phyloP scores from a whole-genome alignment of 257 asterid species.

The Penstemon eatonii region DNA sequence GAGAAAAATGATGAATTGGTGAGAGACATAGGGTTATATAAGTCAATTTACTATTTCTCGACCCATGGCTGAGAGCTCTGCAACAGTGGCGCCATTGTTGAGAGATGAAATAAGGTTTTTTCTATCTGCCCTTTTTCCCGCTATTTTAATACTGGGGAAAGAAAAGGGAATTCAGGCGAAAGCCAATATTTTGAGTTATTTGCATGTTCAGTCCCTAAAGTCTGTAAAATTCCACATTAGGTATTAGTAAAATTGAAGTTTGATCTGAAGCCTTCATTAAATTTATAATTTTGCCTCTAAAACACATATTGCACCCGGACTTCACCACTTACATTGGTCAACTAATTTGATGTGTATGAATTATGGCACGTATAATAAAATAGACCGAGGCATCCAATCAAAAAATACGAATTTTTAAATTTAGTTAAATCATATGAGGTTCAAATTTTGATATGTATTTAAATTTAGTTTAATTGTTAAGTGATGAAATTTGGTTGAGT shows the following conservation, averaged over 20 bases:
- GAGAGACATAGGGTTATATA: neutral
- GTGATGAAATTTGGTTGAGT: no score
- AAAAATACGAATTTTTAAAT: no score
- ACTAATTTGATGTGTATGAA: no score
- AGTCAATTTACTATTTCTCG: slow-evolving; percentile 72
- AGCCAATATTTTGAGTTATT: slow-evolving; percentile 5
- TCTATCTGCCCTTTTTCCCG: slow-evolving; percentile 39
- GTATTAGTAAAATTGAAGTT: neutral
- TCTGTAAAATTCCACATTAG: slow-evolving; percentile 1
- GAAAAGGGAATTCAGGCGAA: neutral
- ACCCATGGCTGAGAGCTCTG: slow-evolving; percentile 98
- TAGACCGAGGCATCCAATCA: no score
- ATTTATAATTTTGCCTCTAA: neutral
- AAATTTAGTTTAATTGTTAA: no score
- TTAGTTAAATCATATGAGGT: no score
- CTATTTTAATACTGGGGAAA: slow-evolving; percentile 20
- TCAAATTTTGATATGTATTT: no score
- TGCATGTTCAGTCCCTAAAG: slow-evolving; percentile 20
- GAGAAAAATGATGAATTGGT: neutral
- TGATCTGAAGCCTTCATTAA: neutral
- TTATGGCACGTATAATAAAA: no score
- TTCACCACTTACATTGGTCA: no score
- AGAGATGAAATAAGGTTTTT: slow-evolving; percentile 30
- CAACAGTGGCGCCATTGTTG: slow-evolving; percentile 83
- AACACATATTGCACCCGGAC: no score